phyloP scores from a whole-genome alignment of 2,329 filamentous ascomycete genomes.

The Zasmidium cellare region DNA sequence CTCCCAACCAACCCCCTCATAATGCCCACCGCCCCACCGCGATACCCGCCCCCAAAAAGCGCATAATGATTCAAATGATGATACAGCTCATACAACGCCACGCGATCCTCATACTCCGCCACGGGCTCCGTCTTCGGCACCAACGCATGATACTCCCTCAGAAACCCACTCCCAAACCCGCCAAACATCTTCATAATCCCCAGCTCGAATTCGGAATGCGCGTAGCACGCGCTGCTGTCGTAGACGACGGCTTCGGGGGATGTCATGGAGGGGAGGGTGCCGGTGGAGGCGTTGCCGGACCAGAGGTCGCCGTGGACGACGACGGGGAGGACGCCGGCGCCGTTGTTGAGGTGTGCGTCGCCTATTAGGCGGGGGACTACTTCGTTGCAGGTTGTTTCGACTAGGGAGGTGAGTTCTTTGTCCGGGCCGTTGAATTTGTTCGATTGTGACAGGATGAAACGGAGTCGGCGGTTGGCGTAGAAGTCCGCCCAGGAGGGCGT shows the following conservation, averaged over 20 bases:
- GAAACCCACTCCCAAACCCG: constrained; percentile 72
- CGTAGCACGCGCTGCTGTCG: constrained; percentile 79
- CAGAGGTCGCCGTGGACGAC: constrained; percentile 91
- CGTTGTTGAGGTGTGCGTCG: constrained; percentile 62
- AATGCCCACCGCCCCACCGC: constrained; percentile 72
- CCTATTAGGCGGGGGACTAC: constrained; percentile 79
- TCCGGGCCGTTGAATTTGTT: constrained; percentile 66
- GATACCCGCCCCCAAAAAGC: constrained; percentile 74
- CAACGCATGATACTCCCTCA: constrained; percentile 72
- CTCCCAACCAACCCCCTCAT: constrained; percentile 74
- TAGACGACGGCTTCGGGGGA: constrained; percentile 74
- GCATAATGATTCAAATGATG: constrained; percentile 89
- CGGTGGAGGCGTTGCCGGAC: constrained; percentile 77
- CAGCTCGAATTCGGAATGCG: constrained; percentile 84
- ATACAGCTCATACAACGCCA: constrained; percentile 79
- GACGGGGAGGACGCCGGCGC: constrained; percentile 68
- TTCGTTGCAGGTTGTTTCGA: constrained; percentile 62
- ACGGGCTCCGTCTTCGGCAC: constrained; percentile 78
- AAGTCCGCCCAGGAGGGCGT: constrained; percentile 78
- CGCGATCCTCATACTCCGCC: constrained; percentile 81
- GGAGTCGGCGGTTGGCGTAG: constrained; percentile 73
- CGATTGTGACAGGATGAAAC: constrained; percentile 61
- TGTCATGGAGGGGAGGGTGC: constrained; percentile 58
- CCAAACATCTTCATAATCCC: constrained; percentile 98
- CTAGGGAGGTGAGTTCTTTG: constrained; percentile 58